Evolutionary conservation across 805 yeast genomes (phyloP).

Genomic region (Metschnikowia kunwiensis): DNA sequence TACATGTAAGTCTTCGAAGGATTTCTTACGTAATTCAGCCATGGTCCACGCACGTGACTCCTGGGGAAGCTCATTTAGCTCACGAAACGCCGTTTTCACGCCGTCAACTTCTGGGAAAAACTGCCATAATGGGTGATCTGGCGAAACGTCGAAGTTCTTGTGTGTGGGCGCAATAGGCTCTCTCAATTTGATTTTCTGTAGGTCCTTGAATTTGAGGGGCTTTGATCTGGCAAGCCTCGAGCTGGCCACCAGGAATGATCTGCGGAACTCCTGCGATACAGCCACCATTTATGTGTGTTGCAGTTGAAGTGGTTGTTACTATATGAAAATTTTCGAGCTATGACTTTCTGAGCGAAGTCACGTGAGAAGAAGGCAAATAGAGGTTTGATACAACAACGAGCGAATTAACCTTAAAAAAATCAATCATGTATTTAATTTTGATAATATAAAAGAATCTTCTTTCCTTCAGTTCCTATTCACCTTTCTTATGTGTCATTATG

Average conservation of each 20-base stretch:
- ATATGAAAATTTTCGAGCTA: too few species aligned
- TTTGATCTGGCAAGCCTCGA: conserved; percentile 15
- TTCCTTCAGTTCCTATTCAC: too few species aligned
- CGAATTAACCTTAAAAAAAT: too few species aligned
- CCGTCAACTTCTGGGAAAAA: conserved; percentile 61
- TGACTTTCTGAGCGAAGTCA: conserved; percentile 10
- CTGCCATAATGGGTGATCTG: conserved; percentile 93
- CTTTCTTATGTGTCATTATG: too few species aligned
- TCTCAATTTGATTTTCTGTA: conserved; percentile 52
- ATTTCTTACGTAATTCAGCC: conserved; percentile 84
- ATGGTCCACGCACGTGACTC: conserved; percentile 80
- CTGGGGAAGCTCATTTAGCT: conserved; percentile 47
- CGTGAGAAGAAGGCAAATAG: too few species aligned
- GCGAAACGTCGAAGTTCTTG: conserved; percentile 65
- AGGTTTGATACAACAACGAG: too few species aligned
- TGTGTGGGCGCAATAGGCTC: conserved; percentile 85
- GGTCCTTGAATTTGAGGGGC: conserved; percentile 21
- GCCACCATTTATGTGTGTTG: conserved; percentile 6
- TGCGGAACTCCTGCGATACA: conserved; percentile 9
- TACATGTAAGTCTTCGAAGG: conserved; percentile 86
- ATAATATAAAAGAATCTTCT: too few species aligned
- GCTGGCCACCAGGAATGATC: conserved; percentile 13
- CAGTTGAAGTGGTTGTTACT: too few species aligned
- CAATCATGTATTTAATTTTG: too few species aligned
- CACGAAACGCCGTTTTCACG: conserved; percentile 54